Percentiles rank a stretch among this genome's conserved stretches.
phyloP scores from a whole-genome alignment of 129 eudicot species.

The Flaveria brownii region DNA sequence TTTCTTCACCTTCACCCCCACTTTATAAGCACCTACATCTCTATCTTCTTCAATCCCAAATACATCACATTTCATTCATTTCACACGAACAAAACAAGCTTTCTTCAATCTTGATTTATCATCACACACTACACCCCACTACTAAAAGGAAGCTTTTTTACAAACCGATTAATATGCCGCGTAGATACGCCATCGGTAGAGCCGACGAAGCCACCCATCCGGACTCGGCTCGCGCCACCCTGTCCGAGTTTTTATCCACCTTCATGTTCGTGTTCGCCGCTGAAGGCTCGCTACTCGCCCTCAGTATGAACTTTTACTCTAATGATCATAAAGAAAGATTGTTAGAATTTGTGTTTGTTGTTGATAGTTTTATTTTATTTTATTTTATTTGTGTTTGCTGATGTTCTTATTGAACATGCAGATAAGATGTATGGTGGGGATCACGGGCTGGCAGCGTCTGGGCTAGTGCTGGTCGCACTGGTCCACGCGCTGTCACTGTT shows the following conservation, averaged over 20 bases:
- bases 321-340: not conserved
- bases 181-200: constrained; percentile 68
- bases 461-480: constrained; percentile 60
- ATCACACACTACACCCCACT: too few species aligned
- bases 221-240: constrained; percentile 80
- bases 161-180: constrained; percentile 29
- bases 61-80: not conserved
- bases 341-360: not conserved
- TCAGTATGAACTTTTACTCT: constrained; percentile 32
- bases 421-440: constrained; percentile 52
- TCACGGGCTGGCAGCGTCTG: constrained; percentile 42
- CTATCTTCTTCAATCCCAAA: not conserved
- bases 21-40: constrained; percentile 5
- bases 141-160: too few species aligned
- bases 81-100: not conserved
- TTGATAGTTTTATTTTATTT: not conserved
- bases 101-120: too few species aligned
- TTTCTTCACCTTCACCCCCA: not conserved
- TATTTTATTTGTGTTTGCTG: not conserved
- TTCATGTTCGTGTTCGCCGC: constrained; percentile 83
- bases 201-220: constrained; percentile 92
- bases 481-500: constrained; percentile 72
- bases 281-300: constrained; percentile 83
- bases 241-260: constrained; percentile 84
- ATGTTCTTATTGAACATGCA: constrained; percentile 26